A percentile compares a stretch with the other conserved stretches of the same genome.
Conservation (phyloP, 176 grass and related monocot species). For the Aegilops umbellulata region DNA sequence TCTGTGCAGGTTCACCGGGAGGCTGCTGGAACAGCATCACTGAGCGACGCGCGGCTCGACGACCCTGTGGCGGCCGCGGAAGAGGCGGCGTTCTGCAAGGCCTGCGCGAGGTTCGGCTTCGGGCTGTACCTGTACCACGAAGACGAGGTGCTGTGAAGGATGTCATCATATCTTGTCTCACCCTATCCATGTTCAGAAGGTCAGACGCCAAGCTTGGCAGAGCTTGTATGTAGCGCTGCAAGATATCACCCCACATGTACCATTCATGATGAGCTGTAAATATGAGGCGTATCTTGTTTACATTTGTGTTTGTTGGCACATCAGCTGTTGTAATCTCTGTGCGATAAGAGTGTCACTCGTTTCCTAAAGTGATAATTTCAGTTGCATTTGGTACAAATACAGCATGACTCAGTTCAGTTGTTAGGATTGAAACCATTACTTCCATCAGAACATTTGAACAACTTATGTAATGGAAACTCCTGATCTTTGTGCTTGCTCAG, state of each 20-base stretch:
- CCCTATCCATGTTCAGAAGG: background rate
- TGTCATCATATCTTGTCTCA: background rate
- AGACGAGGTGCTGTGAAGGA: slow-evolving; percentile 37
- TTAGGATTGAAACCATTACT: too few relatives aligned
- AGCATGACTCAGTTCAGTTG: background rate
- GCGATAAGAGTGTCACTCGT: background rate
- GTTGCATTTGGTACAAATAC: background rate
- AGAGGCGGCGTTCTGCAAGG: slow-evolving; percentile 63
- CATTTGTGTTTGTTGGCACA: background rate
- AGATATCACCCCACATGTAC: background rate
- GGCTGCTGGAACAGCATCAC: slow-evolving; percentile 59
- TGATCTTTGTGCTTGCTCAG: too few relatives aligned
- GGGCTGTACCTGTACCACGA: slow-evolving; percentile 67
- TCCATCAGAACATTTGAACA: too few relatives aligned
- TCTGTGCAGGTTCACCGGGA: slow-evolving; percentile 55
- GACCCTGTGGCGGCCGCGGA: slow-evolving; percentile 58
- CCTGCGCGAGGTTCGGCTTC: slow-evolving; percentile 59
- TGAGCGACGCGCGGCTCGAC: slow-evolving; percentile 43
- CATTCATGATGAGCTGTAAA: slow-evolving; percentile 3
- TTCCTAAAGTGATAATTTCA: background rate
- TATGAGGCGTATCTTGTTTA: background rate
- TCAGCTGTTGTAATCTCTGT: slow-evolving; percentile 2
- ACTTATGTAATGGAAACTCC: too few relatives aligned
- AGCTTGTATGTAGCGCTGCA: background rate
- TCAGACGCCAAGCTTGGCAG: background rate